phyloP scores from a whole-genome alignment of 495 filamentous ascomycete species.

The Daldinia loculata region DNA sequence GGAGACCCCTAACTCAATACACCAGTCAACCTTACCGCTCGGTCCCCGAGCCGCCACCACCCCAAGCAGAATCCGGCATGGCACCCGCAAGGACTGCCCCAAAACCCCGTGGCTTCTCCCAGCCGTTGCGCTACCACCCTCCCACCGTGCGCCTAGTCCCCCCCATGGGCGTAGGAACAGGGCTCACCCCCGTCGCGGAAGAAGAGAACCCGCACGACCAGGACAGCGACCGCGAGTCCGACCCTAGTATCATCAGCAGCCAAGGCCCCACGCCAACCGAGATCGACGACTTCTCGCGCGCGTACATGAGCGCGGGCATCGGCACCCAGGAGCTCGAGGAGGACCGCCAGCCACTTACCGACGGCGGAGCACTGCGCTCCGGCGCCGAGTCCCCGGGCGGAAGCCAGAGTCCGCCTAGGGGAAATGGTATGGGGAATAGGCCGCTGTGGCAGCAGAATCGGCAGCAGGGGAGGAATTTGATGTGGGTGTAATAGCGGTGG shows the following conservation, averaged over 20 bases:
- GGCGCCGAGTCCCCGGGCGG: constrained; percentile 19
- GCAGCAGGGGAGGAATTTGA: constrained; percentile 55
- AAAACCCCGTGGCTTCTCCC: constrained; percentile 31
- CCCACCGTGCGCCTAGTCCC: constrained; percentile 9
- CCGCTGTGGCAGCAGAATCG: constrained; percentile 61
- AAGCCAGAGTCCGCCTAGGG: constrained; percentile 19
- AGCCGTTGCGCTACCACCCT: constrained; percentile 43
- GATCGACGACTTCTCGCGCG: constrained; percentile 54
- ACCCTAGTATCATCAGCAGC: background rate
- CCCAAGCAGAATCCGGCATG: constrained; percentile 9
- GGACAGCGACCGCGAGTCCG: background rate
- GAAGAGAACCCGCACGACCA: constrained; percentile 35
- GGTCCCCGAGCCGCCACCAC: constrained; percentile 18
- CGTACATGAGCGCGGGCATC: constrained; percentile 52
- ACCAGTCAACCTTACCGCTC: constrained; percentile 25
- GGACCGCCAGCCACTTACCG: constrained; percentile 31
- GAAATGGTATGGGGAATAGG: constrained; percentile 20
- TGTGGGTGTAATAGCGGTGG: constrained; percentile 53
- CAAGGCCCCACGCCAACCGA: constrained; percentile 44
- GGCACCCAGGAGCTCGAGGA: constrained; percentile 51
- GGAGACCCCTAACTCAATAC: constrained; percentile 26
- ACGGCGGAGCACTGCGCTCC: constrained; percentile 16
- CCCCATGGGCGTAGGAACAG: constrained; percentile 30
- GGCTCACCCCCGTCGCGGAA: constrained; percentile 43
- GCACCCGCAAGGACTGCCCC: constrained; percentile 10